phyloP scores from a whole-genome alignment of 768 basidiomycete species.

The Lactifluus subvellereus region DNA sequence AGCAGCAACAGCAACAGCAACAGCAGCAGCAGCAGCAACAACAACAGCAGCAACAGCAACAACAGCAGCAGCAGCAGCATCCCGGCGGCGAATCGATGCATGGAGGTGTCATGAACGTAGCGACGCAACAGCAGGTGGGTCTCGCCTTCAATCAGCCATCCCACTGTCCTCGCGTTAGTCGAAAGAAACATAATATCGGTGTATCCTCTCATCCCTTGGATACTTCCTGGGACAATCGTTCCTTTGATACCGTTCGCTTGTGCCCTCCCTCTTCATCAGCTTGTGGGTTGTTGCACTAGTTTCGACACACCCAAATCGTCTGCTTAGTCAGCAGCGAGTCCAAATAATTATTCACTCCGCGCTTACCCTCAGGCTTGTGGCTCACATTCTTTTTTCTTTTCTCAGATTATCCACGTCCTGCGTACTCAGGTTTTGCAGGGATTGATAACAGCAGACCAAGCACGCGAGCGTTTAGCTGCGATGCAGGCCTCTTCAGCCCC shows the following conservation, averaged over 20 bases:
- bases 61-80: conserved; percentile 18
- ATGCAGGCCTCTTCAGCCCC: neutral
- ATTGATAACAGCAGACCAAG: conserved; percentile 6
- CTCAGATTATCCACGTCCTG: neutral
- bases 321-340: conserved; percentile 18
- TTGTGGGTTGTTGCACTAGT: conserved; percentile 13
- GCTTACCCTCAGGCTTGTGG: neutral
- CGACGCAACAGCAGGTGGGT: conserved; percentile 17
- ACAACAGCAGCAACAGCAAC: conserved; percentile 14
- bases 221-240: neutral
- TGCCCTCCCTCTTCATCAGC: conserved; percentile 13
- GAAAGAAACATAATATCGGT: neutral
- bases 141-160: neutral
- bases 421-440: conserved; percentile 3
- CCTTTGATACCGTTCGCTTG: neutral
- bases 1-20: conserved; percentile 13
- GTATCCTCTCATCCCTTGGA: neutral
- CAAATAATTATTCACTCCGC: neutral
- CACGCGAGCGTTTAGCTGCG: conserved; percentile 3
- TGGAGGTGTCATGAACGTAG: neutral
- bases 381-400: conserved; percentile 7
- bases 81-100: conserved; percentile 14
- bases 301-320: conserved; percentile 19
- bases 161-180: neutral
- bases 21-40: conserved; percentile 12